Evolutionary conservation across 2,329 filamentous ascomycete genomes (phyloP).

Genomic region (Ceratocystis eucalypticola): DNA sequence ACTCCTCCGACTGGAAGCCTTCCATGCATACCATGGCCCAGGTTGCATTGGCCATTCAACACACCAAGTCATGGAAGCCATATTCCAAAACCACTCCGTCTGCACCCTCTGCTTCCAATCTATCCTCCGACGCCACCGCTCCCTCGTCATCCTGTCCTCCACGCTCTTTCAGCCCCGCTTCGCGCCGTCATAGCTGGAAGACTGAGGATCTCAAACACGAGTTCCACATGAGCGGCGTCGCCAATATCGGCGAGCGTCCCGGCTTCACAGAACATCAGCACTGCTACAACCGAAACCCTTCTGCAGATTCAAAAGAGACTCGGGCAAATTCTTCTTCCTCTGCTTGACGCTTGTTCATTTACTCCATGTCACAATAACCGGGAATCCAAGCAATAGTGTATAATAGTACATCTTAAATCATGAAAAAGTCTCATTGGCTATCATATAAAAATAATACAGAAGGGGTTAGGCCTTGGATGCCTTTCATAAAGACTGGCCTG

Average conservation of each 20-base stretch:
- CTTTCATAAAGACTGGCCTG: background rate
- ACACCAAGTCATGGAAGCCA: constrained; percentile 15
- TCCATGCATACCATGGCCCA: constrained; percentile 13
- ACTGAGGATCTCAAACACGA: constrained; percentile 41
- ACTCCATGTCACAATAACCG: background rate
- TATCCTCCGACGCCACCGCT: background rate
- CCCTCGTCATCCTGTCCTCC: background rate
- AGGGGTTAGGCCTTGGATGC: background rate
- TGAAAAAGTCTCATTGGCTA: background rate
- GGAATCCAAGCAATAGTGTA: background rate
- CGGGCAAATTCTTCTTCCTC: background rate
- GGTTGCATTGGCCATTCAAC: constrained; percentile 13
- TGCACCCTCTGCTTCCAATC: background rate
- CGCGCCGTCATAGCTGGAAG: constrained; percentile 38
- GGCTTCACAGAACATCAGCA: constrained; percentile 31
- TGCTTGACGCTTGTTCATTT: background rate
- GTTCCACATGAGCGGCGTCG: constrained; percentile 35
- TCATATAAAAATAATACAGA: constrained; percentile 11
- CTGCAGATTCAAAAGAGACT: background rate
- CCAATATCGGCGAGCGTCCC: constrained; percentile 27
- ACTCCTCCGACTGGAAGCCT: constrained; percentile 11
- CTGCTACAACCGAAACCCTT: background rate
- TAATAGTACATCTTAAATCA: background rate
- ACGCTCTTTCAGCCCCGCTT: constrained; percentile 17
- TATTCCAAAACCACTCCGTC: background rate